phyloP scores from a whole-genome alignment of 75 land plant species.

The Isoetes taiwanensis region DNA sequence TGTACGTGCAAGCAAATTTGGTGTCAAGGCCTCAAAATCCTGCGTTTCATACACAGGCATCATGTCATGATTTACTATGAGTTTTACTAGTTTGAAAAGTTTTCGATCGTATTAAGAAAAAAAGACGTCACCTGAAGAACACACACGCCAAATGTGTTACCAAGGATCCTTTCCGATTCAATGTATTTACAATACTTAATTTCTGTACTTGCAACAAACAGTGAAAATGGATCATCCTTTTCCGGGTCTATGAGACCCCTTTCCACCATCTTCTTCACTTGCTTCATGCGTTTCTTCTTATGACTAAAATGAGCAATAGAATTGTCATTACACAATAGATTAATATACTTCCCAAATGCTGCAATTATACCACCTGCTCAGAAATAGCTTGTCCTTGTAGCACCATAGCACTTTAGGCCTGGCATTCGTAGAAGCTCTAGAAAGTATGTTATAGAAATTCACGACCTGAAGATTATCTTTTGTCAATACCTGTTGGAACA shows the following conservation, averaged over 20 bases:
- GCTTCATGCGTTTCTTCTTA: constrained; percentile 76
- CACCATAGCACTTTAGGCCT: constrained; percentile 84
- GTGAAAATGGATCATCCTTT: constrained; percentile 69
- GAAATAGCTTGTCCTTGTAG: constrained; percentile 79
- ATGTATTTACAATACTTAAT: constrained; percentile 81
- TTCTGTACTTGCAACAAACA: constrained; percentile 69
- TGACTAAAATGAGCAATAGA: constrained; percentile 41
- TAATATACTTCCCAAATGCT: neutral
- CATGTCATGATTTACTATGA: no score
- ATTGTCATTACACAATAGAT: neutral
- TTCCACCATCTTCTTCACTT: constrained; percentile 68
- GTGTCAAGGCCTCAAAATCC: constrained; percentile 99
- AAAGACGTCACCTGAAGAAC: constrained; percentile 59
- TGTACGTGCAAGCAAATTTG: constrained; percentile 92
- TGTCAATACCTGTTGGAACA: no score
- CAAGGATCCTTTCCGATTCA: constrained; percentile 88
- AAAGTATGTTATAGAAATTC: constrained; percentile 70
- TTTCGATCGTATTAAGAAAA: neutral
- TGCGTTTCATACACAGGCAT: constrained; percentile 18
- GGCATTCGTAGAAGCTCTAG: constrained; percentile 53
- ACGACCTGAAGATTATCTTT: constrained; percentile 49
- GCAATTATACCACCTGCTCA: constrained; percentile 58
- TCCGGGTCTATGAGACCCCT: constrained; percentile 73
- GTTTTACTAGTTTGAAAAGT: neutral
- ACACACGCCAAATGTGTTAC: constrained; percentile 97